These are phyloP conservation scores for Ceriops tagal DNA, from an alignment of 345 rosid genomes.

Conservation along the genomic window DNA sequence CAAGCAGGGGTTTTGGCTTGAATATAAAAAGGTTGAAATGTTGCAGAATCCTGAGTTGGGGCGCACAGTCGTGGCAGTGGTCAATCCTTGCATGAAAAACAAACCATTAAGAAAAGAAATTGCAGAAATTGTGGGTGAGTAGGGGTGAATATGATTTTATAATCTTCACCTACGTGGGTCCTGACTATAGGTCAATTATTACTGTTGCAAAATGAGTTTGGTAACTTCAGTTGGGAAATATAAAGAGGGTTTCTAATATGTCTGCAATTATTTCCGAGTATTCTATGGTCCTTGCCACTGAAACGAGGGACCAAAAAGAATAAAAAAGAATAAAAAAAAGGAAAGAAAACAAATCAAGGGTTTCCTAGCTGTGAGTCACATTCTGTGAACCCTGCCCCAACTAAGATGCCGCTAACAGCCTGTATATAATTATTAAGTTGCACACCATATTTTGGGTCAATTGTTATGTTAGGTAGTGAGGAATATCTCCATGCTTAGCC, in stretches of 20 bases:
- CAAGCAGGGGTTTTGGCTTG: too few relatives aligned
- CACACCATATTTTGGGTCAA: slow-evolving; percentile 14
- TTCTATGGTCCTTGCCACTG: slow-evolving; percentile 7
- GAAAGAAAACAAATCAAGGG: background rate
- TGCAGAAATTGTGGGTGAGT: too few relatives aligned
- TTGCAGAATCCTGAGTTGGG: too few relatives aligned
- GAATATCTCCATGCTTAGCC: slow-evolving; percentile 10
- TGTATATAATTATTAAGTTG: slow-evolving; percentile 28
- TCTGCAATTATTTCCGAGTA: background rate
- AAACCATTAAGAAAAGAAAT: too few relatives aligned
- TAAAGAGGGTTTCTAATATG: background rate
- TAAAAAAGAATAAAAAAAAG: background rate
- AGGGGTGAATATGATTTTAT: background rate
- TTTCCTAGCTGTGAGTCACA: slow-evolving; percentile 49
- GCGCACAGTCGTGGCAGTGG: too few relatives aligned
- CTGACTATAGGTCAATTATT: too few relatives aligned
- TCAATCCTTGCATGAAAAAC: too few relatives aligned
- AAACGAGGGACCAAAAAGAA: too few relatives aligned
- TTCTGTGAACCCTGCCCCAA: slow-evolving; percentile 30
- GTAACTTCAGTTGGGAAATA: too few relatives aligned
- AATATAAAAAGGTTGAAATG: too few relatives aligned
- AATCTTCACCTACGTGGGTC: background rate
- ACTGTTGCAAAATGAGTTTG: too few relatives aligned
- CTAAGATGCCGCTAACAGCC: slow-evolving; percentile 24
- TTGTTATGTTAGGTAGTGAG: background rate